Conservation (phyloP, 352 stramenopile genomes). For the Pythium diclinum region DNA sequence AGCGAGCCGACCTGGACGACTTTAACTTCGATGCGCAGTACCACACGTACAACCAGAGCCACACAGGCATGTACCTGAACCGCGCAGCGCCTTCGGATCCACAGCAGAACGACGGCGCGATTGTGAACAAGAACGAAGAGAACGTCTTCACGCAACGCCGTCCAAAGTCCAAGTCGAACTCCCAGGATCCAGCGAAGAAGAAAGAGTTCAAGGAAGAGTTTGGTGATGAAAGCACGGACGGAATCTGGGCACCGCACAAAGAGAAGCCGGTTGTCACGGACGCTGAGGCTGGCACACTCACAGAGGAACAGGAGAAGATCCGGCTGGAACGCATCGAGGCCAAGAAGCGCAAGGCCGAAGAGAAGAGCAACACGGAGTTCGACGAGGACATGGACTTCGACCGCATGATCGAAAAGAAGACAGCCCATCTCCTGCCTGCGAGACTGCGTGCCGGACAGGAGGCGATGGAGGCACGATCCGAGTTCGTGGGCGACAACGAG, state of each 20-base stretch:
- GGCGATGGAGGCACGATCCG: conserved; percentile 56
- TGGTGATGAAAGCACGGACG: conserved; percentile 39
- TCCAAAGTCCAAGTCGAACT: conserved; percentile 19
- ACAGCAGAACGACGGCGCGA: conserved; percentile 1
- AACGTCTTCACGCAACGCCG: conserved; percentile 27
- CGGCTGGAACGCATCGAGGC: conserved; percentile 50
- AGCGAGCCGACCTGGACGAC: conserved; percentile 64
- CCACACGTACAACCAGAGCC: conserved; percentile 66
- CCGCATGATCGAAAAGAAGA: conserved; percentile 88
- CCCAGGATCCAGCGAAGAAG: conserved; percentile 23
- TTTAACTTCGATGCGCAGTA: conserved; percentile 83
- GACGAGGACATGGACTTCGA: conserved; percentile 87
- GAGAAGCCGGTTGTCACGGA: conserved; percentile 51
- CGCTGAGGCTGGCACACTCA: conserved; percentile 47
- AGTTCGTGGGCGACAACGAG: conserved; percentile 91
- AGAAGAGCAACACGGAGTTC: conserved; percentile 36
- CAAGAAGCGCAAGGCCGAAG: conserved; percentile 53
- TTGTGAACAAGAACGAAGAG: conserved; percentile 17
- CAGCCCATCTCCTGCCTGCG: conserved; percentile 61
- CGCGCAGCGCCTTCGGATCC: neutral
- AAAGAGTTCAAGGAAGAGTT: conserved; percentile 35
- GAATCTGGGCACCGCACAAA: conserved; percentile 64
- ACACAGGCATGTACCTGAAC: conserved; percentile 30
- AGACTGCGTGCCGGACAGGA: conserved; percentile 61
- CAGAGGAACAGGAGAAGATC: conserved; percentile 49